Evolutionary conservation across 306 rosid species (phyloP).

Genomic region (Argentina anserina): DNA sequence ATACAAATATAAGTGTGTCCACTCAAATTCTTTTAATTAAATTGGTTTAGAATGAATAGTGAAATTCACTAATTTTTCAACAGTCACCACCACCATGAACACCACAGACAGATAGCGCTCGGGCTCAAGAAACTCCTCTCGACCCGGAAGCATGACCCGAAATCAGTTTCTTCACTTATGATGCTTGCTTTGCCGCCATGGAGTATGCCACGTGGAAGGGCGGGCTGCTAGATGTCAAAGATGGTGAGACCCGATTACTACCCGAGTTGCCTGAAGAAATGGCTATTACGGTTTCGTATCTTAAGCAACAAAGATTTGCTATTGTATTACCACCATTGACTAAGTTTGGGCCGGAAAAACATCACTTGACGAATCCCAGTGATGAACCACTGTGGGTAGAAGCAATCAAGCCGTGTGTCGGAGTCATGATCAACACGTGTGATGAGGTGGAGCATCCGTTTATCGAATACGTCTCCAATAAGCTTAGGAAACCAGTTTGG

Average conservation of each 20-base stretch:
- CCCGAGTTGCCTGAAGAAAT: conserved; percentile 54
- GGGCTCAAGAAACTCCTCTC: conserved; percentile 39
- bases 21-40: too few species aligned
- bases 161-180: conserved; percentile 54
- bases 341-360: not conserved
- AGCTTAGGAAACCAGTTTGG: conserved; percentile 48
- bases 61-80: too few species aligned
- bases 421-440: conserved; percentile 63
- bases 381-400: conserved; percentile 40
- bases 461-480: conserved; percentile 29
- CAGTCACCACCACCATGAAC: conserved; percentile 8
- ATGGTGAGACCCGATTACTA: conserved; percentile 38
- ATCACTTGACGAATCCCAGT: conserved; percentile 11
- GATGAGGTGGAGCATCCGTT: conserved; percentile 60
- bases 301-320: conserved; percentile 25
- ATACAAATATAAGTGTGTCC: too few species aligned
- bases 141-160: not conserved
- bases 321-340: not conserved
- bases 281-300: conserved; percentile 36
- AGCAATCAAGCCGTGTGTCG: conserved; percentile 14
- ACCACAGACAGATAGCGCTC: not conserved
- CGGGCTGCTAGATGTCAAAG: conserved; percentile 30
- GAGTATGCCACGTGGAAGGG: conserved; percentile 54
- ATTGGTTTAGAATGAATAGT: too few species aligned
- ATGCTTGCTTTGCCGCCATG: conserved; percentile 50